Conservation (phyloP, 2,329 filamentous ascomycete species). For the Helotiales sp. region DNA sequence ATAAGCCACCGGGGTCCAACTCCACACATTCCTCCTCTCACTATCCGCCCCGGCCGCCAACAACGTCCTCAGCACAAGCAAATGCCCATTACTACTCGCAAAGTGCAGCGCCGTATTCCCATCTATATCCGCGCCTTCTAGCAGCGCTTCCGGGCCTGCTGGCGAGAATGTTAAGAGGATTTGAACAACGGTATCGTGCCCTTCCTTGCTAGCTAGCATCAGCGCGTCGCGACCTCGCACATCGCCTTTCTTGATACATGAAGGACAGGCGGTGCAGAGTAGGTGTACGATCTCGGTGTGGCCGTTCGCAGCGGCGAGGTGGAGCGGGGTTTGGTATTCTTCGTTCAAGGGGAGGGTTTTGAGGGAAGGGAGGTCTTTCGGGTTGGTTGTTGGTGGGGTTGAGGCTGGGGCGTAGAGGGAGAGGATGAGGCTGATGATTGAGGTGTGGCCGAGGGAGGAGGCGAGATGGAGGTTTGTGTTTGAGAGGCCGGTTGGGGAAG, state of each 20-base stretch:
- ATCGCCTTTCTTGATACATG: slow-evolving; percentile 59
- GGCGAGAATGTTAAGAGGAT: slow-evolving; percentile 66
- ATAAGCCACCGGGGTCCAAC: slow-evolving; percentile 85
- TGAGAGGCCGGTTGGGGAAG: slow-evolving; percentile 64
- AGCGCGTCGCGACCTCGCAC: slow-evolving; percentile 72
- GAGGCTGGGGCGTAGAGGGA: slow-evolving; percentile 63
- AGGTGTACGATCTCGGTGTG: slow-evolving; percentile 77
- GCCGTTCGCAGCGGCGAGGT: slow-evolving; percentile 73
- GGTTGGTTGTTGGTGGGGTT: slow-evolving; percentile 11
- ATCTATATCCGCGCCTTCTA: slow-evolving; percentile 65
- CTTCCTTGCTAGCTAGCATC: slow-evolving; percentile 65
- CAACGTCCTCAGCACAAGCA: slow-evolving; percentile 77
- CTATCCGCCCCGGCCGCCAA: slow-evolving; percentile 80
- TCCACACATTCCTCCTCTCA: slow-evolving; percentile 72
- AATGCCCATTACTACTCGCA: slow-evolving; percentile 79
- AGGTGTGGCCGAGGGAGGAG: slow-evolving; percentile 70
- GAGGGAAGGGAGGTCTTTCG: slow-evolving; percentile 4
- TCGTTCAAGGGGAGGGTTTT: slow-evolving; percentile 71
- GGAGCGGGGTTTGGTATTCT: slow-evolving; percentile 78
- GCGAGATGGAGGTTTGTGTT: slow-evolving; percentile 87
- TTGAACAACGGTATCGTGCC: slow-evolving; percentile 69
- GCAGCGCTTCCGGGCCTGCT: slow-evolving; percentile 25
- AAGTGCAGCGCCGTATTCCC: slow-evolving; percentile 91
- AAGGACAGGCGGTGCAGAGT: slow-evolving; percentile 67
- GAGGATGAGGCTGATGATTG: slow-evolving; percentile 73